A percentile compares a stretch with the other conserved stretches of the same genome.
phyloP scores from a whole-genome alignment of 192 early-diverging fungal species.

The Coemansia sp. region DNA sequence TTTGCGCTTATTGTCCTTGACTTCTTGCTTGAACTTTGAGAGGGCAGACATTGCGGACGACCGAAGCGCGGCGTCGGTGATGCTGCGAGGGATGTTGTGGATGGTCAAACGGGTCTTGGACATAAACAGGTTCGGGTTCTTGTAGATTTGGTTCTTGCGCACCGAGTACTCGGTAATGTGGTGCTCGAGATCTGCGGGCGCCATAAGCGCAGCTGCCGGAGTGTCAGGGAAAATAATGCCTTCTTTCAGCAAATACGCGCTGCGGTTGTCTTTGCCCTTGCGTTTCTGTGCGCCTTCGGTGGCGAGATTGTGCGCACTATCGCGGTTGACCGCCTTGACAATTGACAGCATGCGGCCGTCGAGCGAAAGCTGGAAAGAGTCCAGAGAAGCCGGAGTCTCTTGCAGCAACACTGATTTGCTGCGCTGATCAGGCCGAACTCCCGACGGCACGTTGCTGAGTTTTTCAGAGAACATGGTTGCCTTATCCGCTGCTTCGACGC shows the following conservation, averaged over 20 bases:
- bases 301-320: conserved; percentile 64
- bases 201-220: conserved; percentile 68
- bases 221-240: conserved; percentile 86
- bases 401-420: conserved; percentile 56
- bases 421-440: conserved; percentile 23
- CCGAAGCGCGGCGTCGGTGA: conserved; percentile 73
- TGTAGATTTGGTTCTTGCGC: conserved; percentile 75
- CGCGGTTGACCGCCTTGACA: conserved; percentile 72
- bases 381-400: conserved; percentile 36
- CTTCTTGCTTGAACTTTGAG: conserved; percentile 72
- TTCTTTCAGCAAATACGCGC: conserved; percentile 88
- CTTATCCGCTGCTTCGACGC: conserved; percentile 70
- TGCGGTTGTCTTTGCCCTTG: conserved; percentile 76
- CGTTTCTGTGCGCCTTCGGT: conserved; percentile 61
- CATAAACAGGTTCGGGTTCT: conserved; percentile 87
- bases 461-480: conserved; percentile 57
- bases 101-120: conserved; percentile 87
- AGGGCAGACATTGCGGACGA: conserved; percentile 61
- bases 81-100: conserved; percentile 73
- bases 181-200: conserved; percentile 79
- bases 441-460: conserved; percentile 45
- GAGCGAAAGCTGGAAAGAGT: conserved; percentile 62
- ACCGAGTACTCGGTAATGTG: conserved; percentile 72
- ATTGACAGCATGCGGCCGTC: conserved; percentile 84
- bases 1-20: conserved; percentile 59